Base-by-base conservation (phyloP, 495 filamentous ascomycete species). In the Stereocaulon alpinum region DNA sequence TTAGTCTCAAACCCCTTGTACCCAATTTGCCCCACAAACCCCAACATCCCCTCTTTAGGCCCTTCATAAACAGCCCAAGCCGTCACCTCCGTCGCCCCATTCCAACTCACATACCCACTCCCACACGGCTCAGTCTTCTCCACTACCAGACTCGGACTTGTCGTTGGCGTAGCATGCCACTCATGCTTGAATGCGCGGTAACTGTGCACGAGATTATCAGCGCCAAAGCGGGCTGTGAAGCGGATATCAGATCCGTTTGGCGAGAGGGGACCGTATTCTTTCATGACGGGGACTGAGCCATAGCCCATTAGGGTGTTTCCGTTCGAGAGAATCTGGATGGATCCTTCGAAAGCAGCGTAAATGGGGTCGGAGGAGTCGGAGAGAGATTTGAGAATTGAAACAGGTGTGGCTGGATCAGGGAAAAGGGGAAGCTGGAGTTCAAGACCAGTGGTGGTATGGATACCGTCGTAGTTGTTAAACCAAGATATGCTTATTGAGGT, bases 221-320 rank as follows among this genome's bases (percentile, higher is more conserved):
- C 66, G 45, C 72, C 74, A 47, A 73, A 76, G 18, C 69, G 61
- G 6, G 69, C 72, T 30, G 70, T 72, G 51, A 70, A 67, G 18
- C 72, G 67, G 41, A 67, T 66, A 27, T 70, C 68, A 53, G 66
- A 64, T 7, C 43, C 43, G 2, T 14, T n/a, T 3, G 24, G 24
- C 1, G 24, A 24, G 69, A 58, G 54, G 6, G 66, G 37, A 6
- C 58, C 64, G 65, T 73, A 78, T 59, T 83, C 80, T 2, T 76
- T 77, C 61, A 80, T 68, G 0, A 74, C 70, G 17, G 76, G 69
- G 43, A 74, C 71, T 50, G 68, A 68, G 1, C 80, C 81, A 63
- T 77, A 82, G 12, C 70, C 75, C 24, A 79, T 40, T 11, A 83
- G 58, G 27, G 74, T 70, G 61, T 78, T 76, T 0, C 73, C 78